phyloP scores from a whole-genome alignment of 2,329 filamentous ascomycete species.

The Teratosphaeria pseudoeucalypti region DNA sequence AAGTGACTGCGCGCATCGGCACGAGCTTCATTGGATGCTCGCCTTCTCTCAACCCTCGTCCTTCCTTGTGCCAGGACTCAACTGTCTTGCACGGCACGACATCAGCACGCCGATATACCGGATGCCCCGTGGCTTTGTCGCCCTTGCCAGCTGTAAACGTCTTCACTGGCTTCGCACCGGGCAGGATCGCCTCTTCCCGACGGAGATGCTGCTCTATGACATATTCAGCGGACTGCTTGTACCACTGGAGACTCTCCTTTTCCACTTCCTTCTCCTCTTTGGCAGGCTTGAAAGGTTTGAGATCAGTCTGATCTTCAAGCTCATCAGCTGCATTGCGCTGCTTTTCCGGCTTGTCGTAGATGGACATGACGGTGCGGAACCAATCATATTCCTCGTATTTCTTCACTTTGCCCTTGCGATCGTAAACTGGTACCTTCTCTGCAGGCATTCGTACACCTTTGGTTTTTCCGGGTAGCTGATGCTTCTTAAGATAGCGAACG shows the following conservation, averaged over 20 bases:
- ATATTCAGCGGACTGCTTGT: slow-evolving; percentile 77
- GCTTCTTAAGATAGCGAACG: slow-evolving; percentile 74
- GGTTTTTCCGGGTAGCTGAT: slow-evolving; percentile 75
- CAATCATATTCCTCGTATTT: slow-evolving; percentile 73
- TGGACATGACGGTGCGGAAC: slow-evolving; percentile 71
- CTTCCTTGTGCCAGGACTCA: slow-evolving; percentile 97
- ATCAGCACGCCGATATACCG: slow-evolving; percentile 70
- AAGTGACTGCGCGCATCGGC: slow-evolving; percentile 81
- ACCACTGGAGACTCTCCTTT: slow-evolving; percentile 64
- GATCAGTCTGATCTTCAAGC: slow-evolving; percentile 65
- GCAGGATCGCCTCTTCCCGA: slow-evolving; percentile 77
- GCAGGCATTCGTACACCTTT: slow-evolving; percentile 70
- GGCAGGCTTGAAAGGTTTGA: slow-evolving; percentile 58
- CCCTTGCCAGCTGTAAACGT: slow-evolving; percentile 68
- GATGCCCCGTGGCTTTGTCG: slow-evolving; percentile 61
- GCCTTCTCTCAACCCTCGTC: slow-evolving; percentile 60
- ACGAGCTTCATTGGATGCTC: slow-evolving; percentile 74
- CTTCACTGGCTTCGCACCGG: slow-evolving; percentile 58
- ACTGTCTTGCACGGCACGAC: slow-evolving; percentile 78
- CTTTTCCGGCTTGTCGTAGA: slow-evolving; percentile 49
- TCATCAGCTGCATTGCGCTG: slow-evolving; percentile 63
- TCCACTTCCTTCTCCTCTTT: slow-evolving; percentile 40
- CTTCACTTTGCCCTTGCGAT: slow-evolving; percentile 65
- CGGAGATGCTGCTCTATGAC: slow-evolving; percentile 78
- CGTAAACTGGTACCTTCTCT: slow-evolving; percentile 73